Percentiles rank a stretch among this genome's conserved stretches.
Evolutionary conservation across 306 rosid species (phyloP).

Genomic region (Quillaja saponaria): DNA sequence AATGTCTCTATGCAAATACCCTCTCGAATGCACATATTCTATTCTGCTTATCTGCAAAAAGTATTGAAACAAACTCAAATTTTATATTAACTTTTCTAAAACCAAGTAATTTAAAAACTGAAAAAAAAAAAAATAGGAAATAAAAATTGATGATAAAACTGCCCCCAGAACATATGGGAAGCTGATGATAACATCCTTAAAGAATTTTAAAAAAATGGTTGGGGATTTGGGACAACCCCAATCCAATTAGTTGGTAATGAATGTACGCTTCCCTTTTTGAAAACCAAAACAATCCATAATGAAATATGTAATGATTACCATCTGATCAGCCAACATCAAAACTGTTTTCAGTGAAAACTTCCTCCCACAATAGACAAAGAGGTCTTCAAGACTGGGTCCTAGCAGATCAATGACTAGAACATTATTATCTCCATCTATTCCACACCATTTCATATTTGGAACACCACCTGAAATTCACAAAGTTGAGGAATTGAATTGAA

Average conservation of each 20-base stretch:
- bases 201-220: neutral
- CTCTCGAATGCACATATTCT: conserved; percentile 67
- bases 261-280: conserved; percentile 12
- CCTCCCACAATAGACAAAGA: conserved; percentile 84
- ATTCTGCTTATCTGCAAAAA: conserved; percentile 57
- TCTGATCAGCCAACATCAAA: conserved; percentile 89
- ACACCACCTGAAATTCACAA: conserved; percentile 65
- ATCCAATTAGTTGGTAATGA: neutral
- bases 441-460: conserved; percentile 82
- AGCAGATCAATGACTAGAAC: conserved; percentile 80
- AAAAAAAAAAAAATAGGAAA: neutral
- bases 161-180: conserved; percentile 9
- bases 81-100: neutral
- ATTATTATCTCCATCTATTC: conserved; percentile 80
- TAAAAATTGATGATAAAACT: conserved; percentile 22
- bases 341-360: conserved; percentile 86
- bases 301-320: conserved; percentile 53
- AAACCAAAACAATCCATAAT: conserved; percentile 17
- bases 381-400: conserved; percentile 96
- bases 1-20: conserved; percentile 91
- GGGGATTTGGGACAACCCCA: neutral
- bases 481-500: conserved; percentile 22
- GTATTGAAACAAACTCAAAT: conserved; percentile 24
- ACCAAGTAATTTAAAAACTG: neutral
- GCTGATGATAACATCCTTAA: conserved; percentile 10